Percentiles rank a stretch among this genome's conserved stretches.
Conservation (phyloP, 805 yeast genomes). For the Phaffomyces thermotolerans region DNA sequence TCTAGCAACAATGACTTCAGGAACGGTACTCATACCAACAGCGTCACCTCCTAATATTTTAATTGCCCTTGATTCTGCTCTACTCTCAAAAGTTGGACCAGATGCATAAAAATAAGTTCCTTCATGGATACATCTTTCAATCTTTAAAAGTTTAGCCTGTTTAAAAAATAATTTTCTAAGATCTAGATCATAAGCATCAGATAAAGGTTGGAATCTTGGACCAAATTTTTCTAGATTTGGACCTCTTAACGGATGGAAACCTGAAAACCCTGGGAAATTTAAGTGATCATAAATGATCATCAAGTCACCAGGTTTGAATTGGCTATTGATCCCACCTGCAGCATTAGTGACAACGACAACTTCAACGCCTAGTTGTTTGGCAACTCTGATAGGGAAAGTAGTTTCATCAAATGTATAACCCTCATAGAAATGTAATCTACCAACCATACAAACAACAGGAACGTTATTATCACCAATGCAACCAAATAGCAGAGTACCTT, state of each 20-base stretch:
- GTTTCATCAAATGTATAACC: constrained; percentile 81
- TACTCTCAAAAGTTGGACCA: constrained; percentile 90
- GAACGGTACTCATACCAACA: constrained; percentile 97
- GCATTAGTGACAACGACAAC: constrained; percentile 86
- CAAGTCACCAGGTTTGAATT: constrained; percentile 73
- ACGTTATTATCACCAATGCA: constrained; percentile 56
- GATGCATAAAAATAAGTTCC: constrained; percentile 81
- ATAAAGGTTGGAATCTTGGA: constrained; percentile 78
- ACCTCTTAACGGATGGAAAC: constrained; percentile 82
- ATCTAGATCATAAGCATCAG: constrained; percentile 81
- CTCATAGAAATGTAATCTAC: constrained; percentile 87
- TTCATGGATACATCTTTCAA: constrained; percentile 63
- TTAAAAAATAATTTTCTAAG: constrained; percentile 56
- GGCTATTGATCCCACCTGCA: constrained; percentile 78
- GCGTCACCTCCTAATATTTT: constrained; percentile 78
- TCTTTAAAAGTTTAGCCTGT: constrained; percentile 41
- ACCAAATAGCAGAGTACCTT: constrained; percentile 78
- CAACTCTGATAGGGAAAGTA: constrained; percentile 78
- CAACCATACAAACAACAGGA: constrained; percentile 90
- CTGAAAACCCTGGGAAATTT: constrained; percentile 86
- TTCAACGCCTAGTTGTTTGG: constrained; percentile 53
- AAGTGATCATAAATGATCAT: constrained; percentile 89
- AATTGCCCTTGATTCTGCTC: constrained; percentile 85
- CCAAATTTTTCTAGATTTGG: constrained; percentile 76
- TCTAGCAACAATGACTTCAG: constrained; percentile 89